A percentile compares a stretch with the other conserved stretches of the same genome.
Evolutionary conservation across 305 asterid species (phyloP).

Genomic region (Ruellia speciosa): DNA sequence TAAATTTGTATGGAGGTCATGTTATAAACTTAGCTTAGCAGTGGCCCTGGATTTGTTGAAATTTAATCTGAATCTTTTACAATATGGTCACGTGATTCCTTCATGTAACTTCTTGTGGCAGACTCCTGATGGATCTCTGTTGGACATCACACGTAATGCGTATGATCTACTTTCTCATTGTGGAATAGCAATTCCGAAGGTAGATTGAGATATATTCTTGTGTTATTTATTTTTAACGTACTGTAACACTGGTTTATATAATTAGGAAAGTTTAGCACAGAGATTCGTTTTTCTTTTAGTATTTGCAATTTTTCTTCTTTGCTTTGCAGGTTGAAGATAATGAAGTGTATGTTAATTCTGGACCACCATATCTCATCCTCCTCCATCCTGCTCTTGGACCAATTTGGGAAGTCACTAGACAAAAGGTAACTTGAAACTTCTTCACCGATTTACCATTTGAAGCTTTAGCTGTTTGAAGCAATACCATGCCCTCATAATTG

Average conservation of each 20-base stretch:
- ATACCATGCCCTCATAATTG: conserved; percentile 16
- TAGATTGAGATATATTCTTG: conserved; percentile 21
- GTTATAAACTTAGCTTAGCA: conserved; percentile 13
- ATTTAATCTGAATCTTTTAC: conserved; percentile 6
- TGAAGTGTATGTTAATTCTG: conserved; percentile 66
- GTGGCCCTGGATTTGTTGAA: conserved; percentile 5
- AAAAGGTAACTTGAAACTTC: conserved; percentile 48
- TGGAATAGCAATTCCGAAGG: conserved; percentile 74
- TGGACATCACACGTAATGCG: conserved; percentile 95
- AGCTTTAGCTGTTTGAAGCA: conserved; percentile 16
- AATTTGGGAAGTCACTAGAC: conserved; percentile 90
- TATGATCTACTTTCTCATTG: conserved; percentile 82
- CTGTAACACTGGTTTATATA: background rate
- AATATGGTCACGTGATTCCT: conserved; percentile 7
- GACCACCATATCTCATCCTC: conserved; percentile 85
- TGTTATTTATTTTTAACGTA: no score
- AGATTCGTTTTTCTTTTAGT: conserved; percentile 11
- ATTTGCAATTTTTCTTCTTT: conserved; percentile 15
- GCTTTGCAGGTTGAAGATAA: conserved; percentile 63
- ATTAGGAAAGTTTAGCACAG: conserved; percentile 1
- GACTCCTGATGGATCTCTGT: conserved; percentile 96
- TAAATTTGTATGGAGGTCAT: conserved; percentile 1
- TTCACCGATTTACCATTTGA: conserved; percentile 12
- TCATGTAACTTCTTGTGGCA: conserved; percentile 36
- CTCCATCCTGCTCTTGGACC: conserved; percentile 99